Conservation (phyloP, 1,284 basidiomycete species). For the Polyporus tsugae region DNA sequence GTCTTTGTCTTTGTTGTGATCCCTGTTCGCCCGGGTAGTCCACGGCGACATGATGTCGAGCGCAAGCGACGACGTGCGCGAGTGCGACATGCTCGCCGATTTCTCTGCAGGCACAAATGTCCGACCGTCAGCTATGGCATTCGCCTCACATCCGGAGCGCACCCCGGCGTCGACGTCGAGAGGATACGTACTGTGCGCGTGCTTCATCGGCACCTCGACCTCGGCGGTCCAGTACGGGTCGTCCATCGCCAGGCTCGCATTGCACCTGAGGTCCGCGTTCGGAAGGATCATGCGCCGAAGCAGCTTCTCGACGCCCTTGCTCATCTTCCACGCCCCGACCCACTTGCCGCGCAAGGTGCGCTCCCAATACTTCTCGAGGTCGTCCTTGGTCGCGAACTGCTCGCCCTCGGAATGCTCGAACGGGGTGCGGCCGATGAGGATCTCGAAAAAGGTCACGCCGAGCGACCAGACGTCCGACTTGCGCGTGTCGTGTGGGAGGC, state of each 20-base stretch:
- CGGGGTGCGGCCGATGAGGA: slow-evolving; percentile 89
- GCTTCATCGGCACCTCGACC: slow-evolving; percentile 25
- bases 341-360: slow-evolving; percentile 84
- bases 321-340: slow-evolving; percentile 84
- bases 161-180: slow-evolving; percentile 26
- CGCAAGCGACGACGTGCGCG: slow-evolving; percentile 48
- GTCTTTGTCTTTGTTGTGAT: slow-evolving; percentile 12
- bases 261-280: slow-evolving; percentile 76
- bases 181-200: not conserved
- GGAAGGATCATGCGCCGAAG: slow-evolving; percentile 81
- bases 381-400: slow-evolving; percentile 82
- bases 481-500: slow-evolving; percentile 89
- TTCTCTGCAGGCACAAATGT: slow-evolving; percentile 47
- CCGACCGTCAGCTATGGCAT: slow-evolving; percentile 1
- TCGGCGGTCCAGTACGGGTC: slow-evolving; percentile 71
- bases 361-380: slow-evolving; percentile 84
- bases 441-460: slow-evolving; percentile 93
- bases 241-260: slow-evolving; percentile 66
- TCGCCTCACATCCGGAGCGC: too few relatives aligned
- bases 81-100: slow-evolving; percentile 57
- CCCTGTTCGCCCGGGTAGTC: slow-evolving; percentile 33
- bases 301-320: slow-evolving; percentile 68
- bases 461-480: slow-evolving; percentile 94
- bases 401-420: slow-evolving; percentile 88
- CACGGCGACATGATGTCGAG: slow-evolving; percentile 53